Evolutionary conservation across 805 yeast species (phyloP), one percentile per base, ranked within the genome.

Genomic region (Yarrowia deformans): DNA sequence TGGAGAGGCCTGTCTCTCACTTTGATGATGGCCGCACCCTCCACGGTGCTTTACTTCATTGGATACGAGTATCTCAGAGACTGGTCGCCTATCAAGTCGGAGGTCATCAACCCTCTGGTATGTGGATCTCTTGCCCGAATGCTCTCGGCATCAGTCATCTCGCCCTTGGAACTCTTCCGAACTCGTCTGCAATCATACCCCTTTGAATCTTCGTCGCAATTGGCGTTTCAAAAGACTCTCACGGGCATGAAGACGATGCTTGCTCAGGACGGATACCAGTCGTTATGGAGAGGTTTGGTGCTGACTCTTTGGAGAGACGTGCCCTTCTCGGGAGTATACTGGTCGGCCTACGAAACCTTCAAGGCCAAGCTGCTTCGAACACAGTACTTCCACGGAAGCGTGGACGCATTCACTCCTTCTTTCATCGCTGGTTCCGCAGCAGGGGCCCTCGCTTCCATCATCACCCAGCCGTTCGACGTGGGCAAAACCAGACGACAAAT

Each of bases 301-400:
- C 83, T 95, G 48, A 95, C 99, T 0, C 82, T 95, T 16, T 94
- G 97, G 97, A 84, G 99, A 78, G 99, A 95, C 77, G 98, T 94
- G 0, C 99, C 99, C 1, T 95, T 95, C 77, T 89, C 96, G 71
- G 98, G 97, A 0, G 88, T 94, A 1, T 95, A 95, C 78, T 95
- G 99, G 99, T 86, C 91, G 12, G 84, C 89, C 6, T 92, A 93
- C 74, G 98, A 93, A 75, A 82, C 77, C 70, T 76, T 81, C 46
- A 82, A 83, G 70, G 72, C 74, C 23, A 73, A 72, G 29, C 69
- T 78, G 34, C 70, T 75, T 54, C 19, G 61, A 12, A 66, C 72
- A 13, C 46, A 68, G 13, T 71, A 70, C 58, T 74, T 74, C 61
- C 35, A 49, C 50, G 56, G 48, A 23, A 46, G 69, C 19, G 50